phyloP scores from a whole-genome alignment of 2,329 filamentous ascomycete species.

The Paecilomyces formosus region DNA sequence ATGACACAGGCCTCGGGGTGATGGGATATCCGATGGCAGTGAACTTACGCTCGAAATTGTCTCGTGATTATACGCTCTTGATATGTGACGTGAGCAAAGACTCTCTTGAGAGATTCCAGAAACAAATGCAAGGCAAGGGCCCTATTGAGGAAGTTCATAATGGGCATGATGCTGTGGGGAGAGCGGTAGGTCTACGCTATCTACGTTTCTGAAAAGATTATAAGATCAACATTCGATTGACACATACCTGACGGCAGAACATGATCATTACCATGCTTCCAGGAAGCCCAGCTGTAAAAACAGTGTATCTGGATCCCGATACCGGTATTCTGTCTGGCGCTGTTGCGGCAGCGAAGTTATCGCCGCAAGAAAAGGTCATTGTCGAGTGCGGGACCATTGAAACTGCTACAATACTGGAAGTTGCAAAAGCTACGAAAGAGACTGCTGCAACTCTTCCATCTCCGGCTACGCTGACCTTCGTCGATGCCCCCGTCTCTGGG shows the following conservation, averaged over 20 bases:
- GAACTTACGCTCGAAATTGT: slow-evolving; percentile 31
- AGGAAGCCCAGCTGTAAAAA: slow-evolving; percentile 42
- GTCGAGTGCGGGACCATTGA: slow-evolving; percentile 48
- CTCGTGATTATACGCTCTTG: slow-evolving; percentile 20
- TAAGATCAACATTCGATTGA: too few species aligned
- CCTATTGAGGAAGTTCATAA: slow-evolving; percentile 28
- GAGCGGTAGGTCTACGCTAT: slow-evolving; percentile 17
- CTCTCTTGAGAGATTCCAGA: slow-evolving; percentile 29
- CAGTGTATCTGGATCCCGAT: slow-evolving; percentile 40
- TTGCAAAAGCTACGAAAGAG: slow-evolving; percentile 24
- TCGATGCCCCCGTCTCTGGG: slow-evolving; percentile 46
- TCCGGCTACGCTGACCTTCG: slow-evolving; percentile 24
- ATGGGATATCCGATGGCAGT: slow-evolving; percentile 39
- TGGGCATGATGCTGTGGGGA: slow-evolving; percentile 31
- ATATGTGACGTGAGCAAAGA: slow-evolving; percentile 32
- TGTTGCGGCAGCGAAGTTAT: neutral
- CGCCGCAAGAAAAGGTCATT: slow-evolving; percentile 38
- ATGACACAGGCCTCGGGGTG: slow-evolving; percentile 26
- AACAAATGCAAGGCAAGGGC: slow-evolving; percentile 24
- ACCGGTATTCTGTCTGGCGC: slow-evolving; percentile 28
- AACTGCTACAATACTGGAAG: slow-evolving; percentile 41
- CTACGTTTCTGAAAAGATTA: neutral
- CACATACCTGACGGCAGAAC: slow-evolving; percentile 18
- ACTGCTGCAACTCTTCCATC: neutral
- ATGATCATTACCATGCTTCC: slow-evolving; percentile 47